Evolutionary conservation across 345 rosid genomes (phyloP).

Genomic region (Chamaenerion angustifolium): DNA sequence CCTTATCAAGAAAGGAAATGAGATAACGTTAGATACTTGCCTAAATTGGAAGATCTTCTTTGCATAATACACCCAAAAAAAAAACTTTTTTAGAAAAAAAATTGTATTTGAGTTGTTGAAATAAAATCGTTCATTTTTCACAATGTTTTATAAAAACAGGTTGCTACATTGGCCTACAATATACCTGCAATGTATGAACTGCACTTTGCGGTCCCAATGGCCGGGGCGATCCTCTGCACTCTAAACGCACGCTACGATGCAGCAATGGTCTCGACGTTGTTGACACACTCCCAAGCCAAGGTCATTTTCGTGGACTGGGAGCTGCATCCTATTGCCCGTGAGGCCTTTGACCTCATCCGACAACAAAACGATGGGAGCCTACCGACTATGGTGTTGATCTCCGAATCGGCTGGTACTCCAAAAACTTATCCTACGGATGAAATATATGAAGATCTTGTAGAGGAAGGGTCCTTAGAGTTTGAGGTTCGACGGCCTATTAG

Average conservation of each 20-base stretch:
- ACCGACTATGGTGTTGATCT: conserved; percentile 33
- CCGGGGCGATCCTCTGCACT: conserved; percentile 57
- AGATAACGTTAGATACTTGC: too few relatives aligned
- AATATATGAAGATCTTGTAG: conserved; percentile 42
- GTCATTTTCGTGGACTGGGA: conserved; percentile 46
- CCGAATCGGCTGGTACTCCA: conserved; percentile 17
- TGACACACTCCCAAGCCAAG: conserved; percentile 46
- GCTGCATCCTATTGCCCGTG: conserved; percentile 33
- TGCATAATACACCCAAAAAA: too few relatives aligned
- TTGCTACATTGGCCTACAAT: conserved; percentile 50
- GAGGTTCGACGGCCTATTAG: conserved; percentile 26
- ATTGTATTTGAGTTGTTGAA: too few relatives aligned
- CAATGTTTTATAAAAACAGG: conserved; percentile 22
- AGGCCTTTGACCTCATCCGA: conserved; percentile 36
- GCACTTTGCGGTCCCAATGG: conserved; percentile 79
- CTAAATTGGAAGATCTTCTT: too few relatives aligned
- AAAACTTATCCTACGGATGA: not conserved
- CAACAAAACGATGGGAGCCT: conserved; percentile 15
- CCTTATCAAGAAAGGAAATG: too few relatives aligned
- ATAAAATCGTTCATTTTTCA: too few relatives aligned
- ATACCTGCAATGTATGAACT: conserved; percentile 77
- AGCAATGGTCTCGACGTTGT: conserved; percentile 32
- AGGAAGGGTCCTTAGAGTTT: conserved; percentile 29
- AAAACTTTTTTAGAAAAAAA: too few relatives aligned
- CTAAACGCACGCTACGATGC: conserved; percentile 57